Evolutionary conservation across 2,329 filamentous ascomycete genomes (phyloP), one percentile per base, ranked within the genome.

Genomic region (Talaromyces amestolkiae): DNA sequence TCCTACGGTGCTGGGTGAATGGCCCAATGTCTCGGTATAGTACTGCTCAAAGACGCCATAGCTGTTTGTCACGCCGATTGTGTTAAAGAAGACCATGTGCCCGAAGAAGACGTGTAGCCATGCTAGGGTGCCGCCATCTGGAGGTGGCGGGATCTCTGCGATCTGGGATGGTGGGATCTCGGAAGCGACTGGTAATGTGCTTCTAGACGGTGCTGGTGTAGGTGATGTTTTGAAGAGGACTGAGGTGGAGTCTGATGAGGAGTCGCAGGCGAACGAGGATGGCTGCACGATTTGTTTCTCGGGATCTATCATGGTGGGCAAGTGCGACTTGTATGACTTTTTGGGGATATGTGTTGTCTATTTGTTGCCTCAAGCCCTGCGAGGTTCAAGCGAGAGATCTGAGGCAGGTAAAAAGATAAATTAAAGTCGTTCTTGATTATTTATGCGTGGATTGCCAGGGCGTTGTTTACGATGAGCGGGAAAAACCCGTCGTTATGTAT

Each of bases 41-140:
- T 81, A 80, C 24, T 75, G 71, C 71, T 83, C 79, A 66, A 81
- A 83, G 41, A 82, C 73, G 9, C 80, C 80, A 60, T 80, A 82
- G 19, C 76, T 77, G 62, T 67, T 68, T 19, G 70, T 68, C 43
- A 73, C 66, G 15, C 69, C 69, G 49, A 68, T 67, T 17, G 71
- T 70, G 49, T 73, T 72, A 66, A 72, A 71, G 31, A 76, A 70
- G 24, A 75, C 67, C n/a, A 77, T 65, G 31, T 76, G 74, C 4
- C 67, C 69, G 56, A 70, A 70, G 31, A 75, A 37, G 9, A 72
- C 74, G 61, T 77, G 75, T 0, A 70, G 67, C 74, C 75, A 77
- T 19, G 75, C 75, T 19, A 43, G 31, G 7, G 69, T 31, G 9
- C 75, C 75, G 8, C 75, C 74, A 61, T 77, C 73, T 10, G 75